phyloP scores from a whole-genome alignment of 2,329 filamentous ascomycete genomes.

The Fusarium sp. region DNA sequence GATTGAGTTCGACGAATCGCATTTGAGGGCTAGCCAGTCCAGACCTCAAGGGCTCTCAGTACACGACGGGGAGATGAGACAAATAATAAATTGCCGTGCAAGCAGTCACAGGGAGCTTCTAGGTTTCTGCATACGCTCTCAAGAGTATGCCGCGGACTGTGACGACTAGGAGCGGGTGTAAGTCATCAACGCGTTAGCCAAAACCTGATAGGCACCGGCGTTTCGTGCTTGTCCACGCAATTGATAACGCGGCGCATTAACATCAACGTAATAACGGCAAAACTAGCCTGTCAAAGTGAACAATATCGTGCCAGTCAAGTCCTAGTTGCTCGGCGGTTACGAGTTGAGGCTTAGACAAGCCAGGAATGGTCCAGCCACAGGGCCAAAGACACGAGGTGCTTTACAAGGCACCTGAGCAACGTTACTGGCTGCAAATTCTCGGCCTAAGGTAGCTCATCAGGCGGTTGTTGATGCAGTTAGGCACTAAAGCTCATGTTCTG shows the following conservation, averaged over 20 bases:
- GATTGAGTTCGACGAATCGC: slow-evolving; percentile 19
- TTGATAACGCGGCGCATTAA: slow-evolving; percentile 16
- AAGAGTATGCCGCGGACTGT: slow-evolving; percentile 2
- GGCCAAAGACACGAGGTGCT: slow-evolving; percentile 25
- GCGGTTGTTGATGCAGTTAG: slow-evolving; percentile 40
- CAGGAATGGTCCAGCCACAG: slow-evolving; percentile 34
- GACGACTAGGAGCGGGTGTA: slow-evolving; percentile 25
- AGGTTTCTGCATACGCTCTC: background rate
- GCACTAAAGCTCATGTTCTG: slow-evolving; percentile 31
- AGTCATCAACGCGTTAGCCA: slow-evolving; percentile 16
- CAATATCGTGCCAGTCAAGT: slow-evolving; percentile 4
- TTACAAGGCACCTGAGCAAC: slow-evolving; percentile 32
- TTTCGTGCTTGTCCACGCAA: slow-evolving; percentile 18
- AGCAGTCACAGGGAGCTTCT: background rate
- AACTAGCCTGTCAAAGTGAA: background rate
- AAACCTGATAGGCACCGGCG: slow-evolving; percentile 19
- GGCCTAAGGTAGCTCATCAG: slow-evolving; percentile 29
- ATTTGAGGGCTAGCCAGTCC: background rate
- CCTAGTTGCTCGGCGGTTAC: slow-evolving; percentile 31
- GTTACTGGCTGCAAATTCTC: slow-evolving; percentile 38
- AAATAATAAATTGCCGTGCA: background rate
- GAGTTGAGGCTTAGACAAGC: slow-evolving; percentile 35
- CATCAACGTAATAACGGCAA: background rate
- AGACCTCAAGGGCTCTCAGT: background rate
- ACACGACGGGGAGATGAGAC: background rate